Percentiles rank a stretch among this genome's conserved stretches.
These are phyloP conservation scores for Capsicum baccatum DNA, from an alignment of 257 asterid species.

Conservation along the genomic window DNA sequence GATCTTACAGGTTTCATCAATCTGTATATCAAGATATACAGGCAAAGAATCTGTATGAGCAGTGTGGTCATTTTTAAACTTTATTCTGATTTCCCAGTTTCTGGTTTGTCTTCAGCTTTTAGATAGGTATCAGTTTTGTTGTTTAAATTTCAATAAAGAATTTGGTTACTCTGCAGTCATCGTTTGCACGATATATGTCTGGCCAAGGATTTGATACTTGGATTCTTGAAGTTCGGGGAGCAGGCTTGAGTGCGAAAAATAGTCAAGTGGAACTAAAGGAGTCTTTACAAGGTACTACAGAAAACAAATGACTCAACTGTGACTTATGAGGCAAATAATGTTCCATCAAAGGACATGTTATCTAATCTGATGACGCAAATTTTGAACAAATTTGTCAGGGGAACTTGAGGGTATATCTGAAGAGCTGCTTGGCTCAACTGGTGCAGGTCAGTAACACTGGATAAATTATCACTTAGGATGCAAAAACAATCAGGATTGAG, in stretches of 20 bases:
- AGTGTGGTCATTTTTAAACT: background rate
- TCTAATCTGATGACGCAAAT: slow-evolving; percentile 14
- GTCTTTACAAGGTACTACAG: background rate
- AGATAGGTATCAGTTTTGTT: background rate
- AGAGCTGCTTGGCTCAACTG: background rate
- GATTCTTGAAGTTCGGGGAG: slow-evolving; percentile 97
- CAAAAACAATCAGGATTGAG: slow-evolving; percentile 15
- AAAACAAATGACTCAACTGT: background rate
- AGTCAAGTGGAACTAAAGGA: background rate
- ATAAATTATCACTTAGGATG: background rate
- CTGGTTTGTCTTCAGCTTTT: slow-evolving; percentile 6
- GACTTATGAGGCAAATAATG: slow-evolving; percentile 10
- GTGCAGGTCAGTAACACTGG: slow-evolving; percentile 8
- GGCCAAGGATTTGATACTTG: slow-evolving; percentile 99
- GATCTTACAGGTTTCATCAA: background rate
- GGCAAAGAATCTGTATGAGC: background rate
- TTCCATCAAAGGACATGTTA: background rate
- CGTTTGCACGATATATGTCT: slow-evolving; percentile 98
- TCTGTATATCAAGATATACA: background rate
- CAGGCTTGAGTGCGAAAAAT: slow-evolving; percentile 77
- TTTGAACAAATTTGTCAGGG: slow-evolving; percentile 4
- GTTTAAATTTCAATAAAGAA: background rate
- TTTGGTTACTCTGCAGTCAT: slow-evolving; percentile 62
- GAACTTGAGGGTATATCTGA: background rate
- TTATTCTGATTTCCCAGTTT: slow-evolving; percentile 7